Evolutionary conservation across 2,329 filamentous ascomycete species (phyloP).

Genomic region (Hymenoscyphus linearis): DNA sequence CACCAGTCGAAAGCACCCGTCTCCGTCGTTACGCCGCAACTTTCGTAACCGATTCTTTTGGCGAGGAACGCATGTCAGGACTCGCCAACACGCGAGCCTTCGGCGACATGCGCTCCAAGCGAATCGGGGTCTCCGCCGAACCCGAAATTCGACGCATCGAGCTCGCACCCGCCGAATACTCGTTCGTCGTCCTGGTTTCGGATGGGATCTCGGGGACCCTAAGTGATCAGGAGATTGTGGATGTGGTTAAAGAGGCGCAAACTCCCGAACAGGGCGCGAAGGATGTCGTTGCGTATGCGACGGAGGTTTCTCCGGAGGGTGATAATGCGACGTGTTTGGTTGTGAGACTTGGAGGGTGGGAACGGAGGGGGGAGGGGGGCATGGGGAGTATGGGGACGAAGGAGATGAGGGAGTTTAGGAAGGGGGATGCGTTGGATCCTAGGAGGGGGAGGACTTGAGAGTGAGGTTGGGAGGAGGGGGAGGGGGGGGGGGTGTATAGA

Average conservation of each 20-base stretch:
- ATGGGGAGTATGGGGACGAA: constrained; percentile 85
- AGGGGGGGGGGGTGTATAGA: not conserved
- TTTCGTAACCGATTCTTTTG: constrained; percentile 93
- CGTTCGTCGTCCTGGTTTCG: constrained; percentile 80
- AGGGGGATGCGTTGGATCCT: constrained; percentile 75
- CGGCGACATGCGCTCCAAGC: constrained; percentile 86
- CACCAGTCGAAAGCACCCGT: constrained; percentile 75
- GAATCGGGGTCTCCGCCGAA: constrained; percentile 89
- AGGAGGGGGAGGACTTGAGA: constrained; percentile 49
- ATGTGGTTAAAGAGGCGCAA: constrained; percentile 87
- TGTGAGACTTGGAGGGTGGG: constrained; percentile 63
- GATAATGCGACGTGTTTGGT: constrained; percentile 68
- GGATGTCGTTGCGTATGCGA: constrained; percentile 79
- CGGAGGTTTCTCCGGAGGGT: constrained; percentile 61
- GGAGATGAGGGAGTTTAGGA: constrained; percentile 81
- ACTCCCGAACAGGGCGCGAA: constrained; percentile 82
- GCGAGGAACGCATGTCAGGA: constrained; percentile 90
- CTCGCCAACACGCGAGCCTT: constrained; percentile 93
- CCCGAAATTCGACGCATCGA: constrained; percentile 80
- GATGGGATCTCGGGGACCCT: constrained; percentile 86
- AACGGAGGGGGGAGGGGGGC: constrained; percentile 74
- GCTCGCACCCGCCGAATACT: constrained; percentile 76
- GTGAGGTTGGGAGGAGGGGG: not conserved
- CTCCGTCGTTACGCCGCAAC: constrained; percentile 80
- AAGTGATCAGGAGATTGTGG: constrained; percentile 90